Conservation (phyloP, 2,329 filamentous ascomycete species). For the Thyridium curvatum region DNA sequence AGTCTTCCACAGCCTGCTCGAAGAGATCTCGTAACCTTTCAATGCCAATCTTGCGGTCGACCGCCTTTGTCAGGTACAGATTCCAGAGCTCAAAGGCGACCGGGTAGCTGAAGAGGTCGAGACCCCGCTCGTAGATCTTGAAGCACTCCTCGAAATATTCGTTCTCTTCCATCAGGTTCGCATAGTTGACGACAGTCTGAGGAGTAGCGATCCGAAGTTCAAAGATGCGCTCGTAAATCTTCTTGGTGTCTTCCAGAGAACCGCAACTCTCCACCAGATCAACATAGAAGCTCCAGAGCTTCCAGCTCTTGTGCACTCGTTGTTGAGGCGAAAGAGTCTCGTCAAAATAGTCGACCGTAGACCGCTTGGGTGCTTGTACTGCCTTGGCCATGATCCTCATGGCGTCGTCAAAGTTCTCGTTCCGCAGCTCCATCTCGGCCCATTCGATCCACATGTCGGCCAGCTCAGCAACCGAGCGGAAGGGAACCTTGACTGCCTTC, state of each 20-base stretch:
- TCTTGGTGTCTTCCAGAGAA: slow-evolving; percentile 83
- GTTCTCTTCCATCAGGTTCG: slow-evolving; percentile 89
- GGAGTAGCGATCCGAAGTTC: slow-evolving; percentile 96
- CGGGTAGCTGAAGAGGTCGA: slow-evolving; percentile 97
- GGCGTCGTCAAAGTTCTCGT: slow-evolving; percentile 92
- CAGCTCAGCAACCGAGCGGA: slow-evolving; percentile 93
- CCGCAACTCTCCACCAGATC: slow-evolving; percentile 94
- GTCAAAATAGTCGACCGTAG: slow-evolving; percentile 99
- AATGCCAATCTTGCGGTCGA: slow-evolving; percentile 92
- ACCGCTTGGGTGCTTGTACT: slow-evolving; percentile 91
- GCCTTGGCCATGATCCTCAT: slow-evolving; percentile 96
- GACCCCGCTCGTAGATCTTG: slow-evolving; percentile 91
- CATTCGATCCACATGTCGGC: slow-evolving; percentile 99
- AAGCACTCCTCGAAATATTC: slow-evolving; percentile 96
- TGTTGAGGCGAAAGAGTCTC: slow-evolving; percentile 91
- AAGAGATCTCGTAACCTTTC: slow-evolving; percentile 92
- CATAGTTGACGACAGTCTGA: slow-evolving; percentile 97
- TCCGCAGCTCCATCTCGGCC: slow-evolving; percentile 95
- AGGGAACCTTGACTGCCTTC: slow-evolving; percentile 95
- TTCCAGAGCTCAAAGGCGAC: slow-evolving; percentile 99
- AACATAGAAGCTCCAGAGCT: slow-evolving; percentile 98
- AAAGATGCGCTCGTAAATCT: slow-evolving; percentile 95
- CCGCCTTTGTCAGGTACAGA: slow-evolving; percentile 92
- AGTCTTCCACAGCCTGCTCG: slow-evolving; percentile 92
- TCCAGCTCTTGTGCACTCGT: slow-evolving; percentile 98